Evolutionary conservation across 257 asterid genomes (phyloP), one percentile per base, ranked within the genome.

Genomic region (Oldenlandia corymbosa): DNA sequence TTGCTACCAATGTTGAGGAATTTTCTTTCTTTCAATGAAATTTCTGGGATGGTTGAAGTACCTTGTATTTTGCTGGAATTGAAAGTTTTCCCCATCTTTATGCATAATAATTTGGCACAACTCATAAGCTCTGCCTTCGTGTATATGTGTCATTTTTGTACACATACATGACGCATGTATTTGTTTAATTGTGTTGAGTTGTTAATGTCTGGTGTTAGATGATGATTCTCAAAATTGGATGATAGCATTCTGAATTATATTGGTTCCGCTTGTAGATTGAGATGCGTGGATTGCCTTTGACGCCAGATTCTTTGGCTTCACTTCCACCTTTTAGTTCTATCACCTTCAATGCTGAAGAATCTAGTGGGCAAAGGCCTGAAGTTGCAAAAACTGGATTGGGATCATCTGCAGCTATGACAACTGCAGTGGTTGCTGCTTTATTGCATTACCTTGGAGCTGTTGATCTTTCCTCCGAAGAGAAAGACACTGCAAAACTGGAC

Each of bases 351-450:
- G 81, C 86, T 11, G 97, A 93, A 69, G 94, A 82, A 63, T 75
- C 89, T 36, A 74, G 69, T 79, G 90, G 84, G 28, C 84, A 73
- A 56, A 84, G 84, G 75, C 99, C 99, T 59, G 99, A 93, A 83
- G 99, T 90, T 77, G 97, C 99, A 67, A 93, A 93, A 82, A 93
- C 99, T 64, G 99, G 99, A 46, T 71, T 93, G 86, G 99, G 99
- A 67, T 93, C 99, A 16, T 93, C 99, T 24, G 99, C 99, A 50
- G 99, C 99, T 51, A 93, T 90, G 99, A 93, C 97, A 71, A 90
- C 97, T 74, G 97, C 97, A 12, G 99, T 93, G 67, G 97, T 83
- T 65, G 90, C 96, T 68, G 83, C 95, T 70, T 80, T 93, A 75
- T 96, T 93, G 73, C 92, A 84, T 71, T 87, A 87, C 76, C 84